Evolutionary conservation across 73 alveolate genomes (phyloP), one percentile per base, ranked within the genome.

Genomic region (Stentor coeruleus): DNA sequence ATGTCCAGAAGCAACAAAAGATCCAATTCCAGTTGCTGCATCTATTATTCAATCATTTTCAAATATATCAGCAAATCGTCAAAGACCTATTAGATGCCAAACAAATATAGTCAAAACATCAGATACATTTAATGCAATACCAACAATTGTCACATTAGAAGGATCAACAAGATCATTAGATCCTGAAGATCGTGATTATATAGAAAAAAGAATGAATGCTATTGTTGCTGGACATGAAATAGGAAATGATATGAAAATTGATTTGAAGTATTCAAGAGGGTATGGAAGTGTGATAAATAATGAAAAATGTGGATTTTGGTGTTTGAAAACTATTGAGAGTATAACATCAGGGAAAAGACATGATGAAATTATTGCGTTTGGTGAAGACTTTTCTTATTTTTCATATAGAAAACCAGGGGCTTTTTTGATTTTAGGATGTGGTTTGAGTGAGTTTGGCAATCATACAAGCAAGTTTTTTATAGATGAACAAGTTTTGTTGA

Each of bases 351-450:
- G 26, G 14, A 66, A 66, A 30, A 66, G 38, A 28, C 37, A 66
- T 20, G 20, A 15, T 20, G 49, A 66, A 1, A 33, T 20, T 2
- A 20, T 92, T 15, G 33, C 76, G 35, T 41, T 81, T 3, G 92
- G 91, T 89, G 95, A 89, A 87, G 95, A 89, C 49, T 89, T 89
- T 66, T 86, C 95, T 33, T 89, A 58, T 77, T 89, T 74, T 57
- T 37, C 87, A 35, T 83, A 86, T 49, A 79, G 82, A 28, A 83
- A 42, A 74, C 95, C 95, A 75, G 95, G 95, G 20, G 39, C 87
- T 82, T 89, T 89, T 82, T 59, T 37, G 66, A 66, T 89, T 75
- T 74, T 85, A n/a, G 90, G 88, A 39, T 57, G 73, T 2, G 15
- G 35, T 57, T 20, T 31, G 0, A 0, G 35, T 0, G 73, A 57